Evolutionary conservation across 495 filamentous ascomycete genomes (phyloP), one percentile per base, ranked within the genome.

Genomic region (Elasticomyces elasticus): DNA sequence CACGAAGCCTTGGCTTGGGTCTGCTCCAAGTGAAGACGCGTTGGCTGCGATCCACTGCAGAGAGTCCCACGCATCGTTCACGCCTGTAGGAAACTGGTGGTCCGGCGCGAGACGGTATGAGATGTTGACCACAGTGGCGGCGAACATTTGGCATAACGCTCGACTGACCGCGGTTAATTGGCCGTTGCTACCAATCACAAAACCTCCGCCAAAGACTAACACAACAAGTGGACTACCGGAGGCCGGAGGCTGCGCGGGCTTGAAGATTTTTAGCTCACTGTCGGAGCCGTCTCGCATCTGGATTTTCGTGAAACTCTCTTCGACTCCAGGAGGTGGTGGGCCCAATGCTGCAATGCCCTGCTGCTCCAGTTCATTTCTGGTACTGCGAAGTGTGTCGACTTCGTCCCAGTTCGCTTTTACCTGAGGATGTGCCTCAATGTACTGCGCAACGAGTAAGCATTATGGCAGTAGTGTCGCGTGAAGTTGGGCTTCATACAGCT

Each of bases 21-120:
- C 58, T 2, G 61, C 58, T 0, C 41, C 20, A 12, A 65, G 51
- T 12, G 38, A 51, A 20, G 19, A 30, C 0, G 60, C 62, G 37
- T 65, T 54, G 2, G 37, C 45, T n/a, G 56, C 54, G 19, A 54
- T 30, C 51, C 55, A 62, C 25, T 56, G 26, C 5, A 55, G 23
- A 24, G 28, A 49, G 47, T 65, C 62, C 46, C 46, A 55, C 3
- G 24, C 80, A 59, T 94, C 88, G 43, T 91, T 84, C 5, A 88
- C 80, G 0, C 84, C 79, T 0, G 79, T 79, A 0, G 86, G 86
- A 64, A 90, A 92, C 0, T 85, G 85, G 62, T 79, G 71, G 65
- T 90, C 83, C 4, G 87, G 87, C 0, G 85, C 87, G 1, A 85
- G 78, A 26, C 87, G 79, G 66, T 94, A 91, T 20, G 83, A 79